These are phyloP conservation scores for Xylogone sp. DNA, from an alignment of 2,329 filamentous ascomycete genomes.

Conservation along the genomic window DNA sequence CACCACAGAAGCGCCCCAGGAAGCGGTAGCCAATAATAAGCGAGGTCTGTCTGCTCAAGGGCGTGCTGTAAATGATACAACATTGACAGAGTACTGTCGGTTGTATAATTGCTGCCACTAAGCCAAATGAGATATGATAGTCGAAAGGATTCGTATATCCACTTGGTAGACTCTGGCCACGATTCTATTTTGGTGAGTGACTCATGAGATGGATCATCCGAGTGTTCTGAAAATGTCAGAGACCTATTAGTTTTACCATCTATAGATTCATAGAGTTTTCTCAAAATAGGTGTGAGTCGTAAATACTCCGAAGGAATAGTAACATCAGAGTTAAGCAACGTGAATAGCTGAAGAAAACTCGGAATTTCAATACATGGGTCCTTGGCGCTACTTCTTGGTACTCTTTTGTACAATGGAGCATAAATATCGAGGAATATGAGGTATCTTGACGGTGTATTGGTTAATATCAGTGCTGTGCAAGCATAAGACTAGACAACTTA, in stretches of 20 bases:
- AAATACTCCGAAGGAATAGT: not conserved
- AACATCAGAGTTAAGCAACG: not conserved
- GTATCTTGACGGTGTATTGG: too few relatives aligned
- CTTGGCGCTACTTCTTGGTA: not conserved
- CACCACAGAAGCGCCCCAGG: not conserved
- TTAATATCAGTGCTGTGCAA: too few relatives aligned
- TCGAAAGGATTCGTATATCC: not conserved
- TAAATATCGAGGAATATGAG: not conserved
- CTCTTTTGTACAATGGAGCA: not conserved
- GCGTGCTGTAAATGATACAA: not conserved
- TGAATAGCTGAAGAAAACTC: not conserved
- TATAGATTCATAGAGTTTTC: not conserved
- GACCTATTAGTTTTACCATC: not conserved
- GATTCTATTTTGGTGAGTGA: not conserved
- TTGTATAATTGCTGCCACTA: not conserved
- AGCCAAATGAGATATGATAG: not conserved
- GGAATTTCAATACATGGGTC: not conserved
- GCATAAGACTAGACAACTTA: not conserved
- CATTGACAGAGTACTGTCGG: not conserved
- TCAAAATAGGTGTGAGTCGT: not conserved
- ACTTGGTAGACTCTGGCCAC: not conserved
- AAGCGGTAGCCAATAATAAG: not conserved
- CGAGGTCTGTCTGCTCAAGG: not conserved
- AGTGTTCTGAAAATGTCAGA: not conserved
- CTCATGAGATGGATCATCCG: not conserved